Conservation (phyloP, 495 filamentous ascomycete genomes). For the Annulohypoxylon maeteangense region DNA sequence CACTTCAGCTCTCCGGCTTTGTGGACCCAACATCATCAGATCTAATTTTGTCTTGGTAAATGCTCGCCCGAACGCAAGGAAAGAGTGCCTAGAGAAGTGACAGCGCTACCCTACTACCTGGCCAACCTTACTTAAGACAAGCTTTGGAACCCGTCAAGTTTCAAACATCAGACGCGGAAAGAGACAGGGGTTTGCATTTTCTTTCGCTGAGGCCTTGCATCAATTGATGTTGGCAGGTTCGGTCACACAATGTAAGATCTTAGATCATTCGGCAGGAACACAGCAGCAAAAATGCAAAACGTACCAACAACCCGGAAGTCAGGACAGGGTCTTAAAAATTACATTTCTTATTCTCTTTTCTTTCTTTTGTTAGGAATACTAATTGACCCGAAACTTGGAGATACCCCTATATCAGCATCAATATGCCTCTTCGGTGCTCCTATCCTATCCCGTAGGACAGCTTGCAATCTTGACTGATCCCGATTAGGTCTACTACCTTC, state of each 20-base stretch:
- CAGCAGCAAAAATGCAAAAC: neutral
- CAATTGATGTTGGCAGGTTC: neutral
- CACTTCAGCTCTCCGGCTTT: neutral
- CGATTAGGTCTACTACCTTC: slow-evolving; percentile 1
- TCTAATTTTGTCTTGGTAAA: neutral
- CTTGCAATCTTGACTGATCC: neutral
- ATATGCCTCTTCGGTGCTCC: slow-evolving; percentile 5
- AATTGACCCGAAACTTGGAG: neutral
- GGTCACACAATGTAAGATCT: neutral
- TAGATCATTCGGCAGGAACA: neutral
- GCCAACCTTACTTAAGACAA: slow-evolving; percentile 1
- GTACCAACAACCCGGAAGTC: no score
- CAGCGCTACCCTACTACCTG: neutral
- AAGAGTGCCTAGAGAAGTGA: neutral
- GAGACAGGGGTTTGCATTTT: slow-evolving; percentile 2
- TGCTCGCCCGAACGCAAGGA: neutral
- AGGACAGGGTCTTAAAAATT: neutral
- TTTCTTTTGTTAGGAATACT: neutral
- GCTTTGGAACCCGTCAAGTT: slow-evolving; percentile 2
- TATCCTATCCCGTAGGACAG: slow-evolving; percentile 32
- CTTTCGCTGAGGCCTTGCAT: no score
- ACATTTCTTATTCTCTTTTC: neutral
- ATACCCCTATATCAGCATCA: neutral
- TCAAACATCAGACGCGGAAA: slow-evolving; percentile 12
- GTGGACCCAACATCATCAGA: slow-evolving; percentile 2